Percentiles rank a stretch among this genome's conserved stretches.
phyloP scores from a whole-genome alignment of 805 yeast species.

The Wickerhamiella australiensis region DNA sequence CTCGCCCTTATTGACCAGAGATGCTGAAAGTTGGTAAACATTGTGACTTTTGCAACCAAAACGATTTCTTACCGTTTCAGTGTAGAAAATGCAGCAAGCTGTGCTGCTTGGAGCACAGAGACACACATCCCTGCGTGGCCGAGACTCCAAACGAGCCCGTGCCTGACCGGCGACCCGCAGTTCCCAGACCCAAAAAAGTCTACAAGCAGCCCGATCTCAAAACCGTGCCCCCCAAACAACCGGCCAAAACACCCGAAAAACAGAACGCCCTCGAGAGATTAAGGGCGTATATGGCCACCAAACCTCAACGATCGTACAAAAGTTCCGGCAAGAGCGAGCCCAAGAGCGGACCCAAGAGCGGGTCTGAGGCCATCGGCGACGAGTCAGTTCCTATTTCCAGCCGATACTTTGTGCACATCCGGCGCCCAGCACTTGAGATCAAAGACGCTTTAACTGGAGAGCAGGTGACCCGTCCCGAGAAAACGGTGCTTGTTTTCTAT shows the following conservation, averaged over 20 bases:
- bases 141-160: background rate
- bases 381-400: slow-evolving; percentile 24
- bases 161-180: background rate
- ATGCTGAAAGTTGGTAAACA: slow-evolving; percentile 26
- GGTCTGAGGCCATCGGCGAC: slow-evolving; percentile 23
- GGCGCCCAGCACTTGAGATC: slow-evolving; percentile 16
- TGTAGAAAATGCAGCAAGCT: slow-evolving; percentile 30
- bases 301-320: background rate
- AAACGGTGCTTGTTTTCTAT: slow-evolving; percentile 18
- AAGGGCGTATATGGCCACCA: slow-evolving; percentile 7
- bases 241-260: background rate
- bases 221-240: background rate
- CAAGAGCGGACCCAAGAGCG: slow-evolving; percentile 20
- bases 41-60: slow-evolving; percentile 30
- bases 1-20: background rate
- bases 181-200: background rate
- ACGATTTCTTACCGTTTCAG: slow-evolving; percentile 35
- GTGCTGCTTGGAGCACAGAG: slow-evolving; percentile 31
- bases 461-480: slow-evolving; percentile 15
- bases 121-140: slow-evolving; percentile 1
- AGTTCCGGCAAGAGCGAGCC: background rate
- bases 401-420: slow-evolving; percentile 26
- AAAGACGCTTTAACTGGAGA: slow-evolving; percentile 14
- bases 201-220: background rate
- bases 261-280: slow-evolving; percentile 2